Percentiles rank a stretch among this genome's conserved stretches.
These are phyloP conservation scores for Coleophoma crateriformis DNA, from an alignment of 2,329 filamentous ascomycete species.

Conservation along the genomic window DNA sequence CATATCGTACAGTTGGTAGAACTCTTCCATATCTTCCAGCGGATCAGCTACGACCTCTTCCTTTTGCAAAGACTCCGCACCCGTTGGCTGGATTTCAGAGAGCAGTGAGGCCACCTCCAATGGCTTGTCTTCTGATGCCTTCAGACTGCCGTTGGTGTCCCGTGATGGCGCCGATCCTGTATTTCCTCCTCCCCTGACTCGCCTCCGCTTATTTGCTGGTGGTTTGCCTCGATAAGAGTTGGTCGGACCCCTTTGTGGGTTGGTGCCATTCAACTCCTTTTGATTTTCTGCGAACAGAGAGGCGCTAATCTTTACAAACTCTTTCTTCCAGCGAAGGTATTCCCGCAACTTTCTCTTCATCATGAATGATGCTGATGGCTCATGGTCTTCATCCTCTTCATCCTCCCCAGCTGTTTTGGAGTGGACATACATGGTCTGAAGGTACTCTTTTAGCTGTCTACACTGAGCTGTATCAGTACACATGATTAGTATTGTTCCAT, in stretches of 20 bases:
- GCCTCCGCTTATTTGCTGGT: slow-evolving; percentile 79
- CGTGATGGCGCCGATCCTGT: slow-evolving; percentile 53
- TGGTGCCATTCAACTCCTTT: slow-evolving; percentile 63
- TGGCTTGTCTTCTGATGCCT: slow-evolving; percentile 76
- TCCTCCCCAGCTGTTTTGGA: slow-evolving; percentile 34
- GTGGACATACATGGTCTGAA: slow-evolving; percentile 82
- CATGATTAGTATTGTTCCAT: slow-evolving; percentile 93
- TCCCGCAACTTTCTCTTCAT: slow-evolving; percentile 82
- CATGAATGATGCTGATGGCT: slow-evolving; percentile 76
- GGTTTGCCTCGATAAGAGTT: slow-evolving; percentile 48
- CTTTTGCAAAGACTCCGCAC: slow-evolving; percentile 70
- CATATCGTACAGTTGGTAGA: slow-evolving; percentile 88
- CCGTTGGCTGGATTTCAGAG: slow-evolving; percentile 76
- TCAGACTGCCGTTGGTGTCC: slow-evolving; percentile 67
- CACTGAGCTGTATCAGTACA: slow-evolving; percentile 84
- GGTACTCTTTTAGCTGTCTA: slow-evolving; percentile 81
- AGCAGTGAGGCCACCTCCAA: slow-evolving; percentile 77
- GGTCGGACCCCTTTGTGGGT: slow-evolving; percentile 42
- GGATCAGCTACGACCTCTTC: slow-evolving; percentile 72
- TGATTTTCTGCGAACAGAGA: slow-evolving; percentile 76
- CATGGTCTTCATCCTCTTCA: slow-evolving; percentile 40
- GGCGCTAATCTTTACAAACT: slow-evolving; percentile 80
- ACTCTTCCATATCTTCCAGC: slow-evolving; percentile 86
- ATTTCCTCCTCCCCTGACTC: slow-evolving; percentile 73
- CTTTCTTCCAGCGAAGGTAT: slow-evolving; percentile 86